Percentiles rank a stretch among this genome's conserved stretches.
Conservation (phyloP, 163 green algal genomes). For the Prototheca wickerhamii region DNA sequence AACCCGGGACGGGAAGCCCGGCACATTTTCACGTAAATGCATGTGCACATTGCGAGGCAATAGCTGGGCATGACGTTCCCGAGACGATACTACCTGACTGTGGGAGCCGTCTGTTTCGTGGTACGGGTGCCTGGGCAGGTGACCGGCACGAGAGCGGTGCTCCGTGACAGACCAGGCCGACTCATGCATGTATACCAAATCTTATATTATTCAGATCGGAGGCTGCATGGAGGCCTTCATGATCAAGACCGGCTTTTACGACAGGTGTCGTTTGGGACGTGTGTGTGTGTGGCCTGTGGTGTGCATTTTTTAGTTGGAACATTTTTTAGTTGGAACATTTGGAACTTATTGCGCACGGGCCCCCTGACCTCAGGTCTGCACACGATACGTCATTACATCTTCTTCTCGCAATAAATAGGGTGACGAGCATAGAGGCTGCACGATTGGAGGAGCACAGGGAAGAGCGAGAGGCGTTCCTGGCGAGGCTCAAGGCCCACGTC, state of each 20-base stretch:
- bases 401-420: constrained; percentile 20
- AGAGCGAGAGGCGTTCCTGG: constrained; percentile 40
- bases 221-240: constrained; percentile 89
- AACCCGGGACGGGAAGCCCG: neutral
- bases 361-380: too few species aligned
- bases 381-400: too few species aligned
- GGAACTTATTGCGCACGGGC: too few species aligned
- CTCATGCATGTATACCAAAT: neutral
- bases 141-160: neutral
- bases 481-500: constrained; percentile 11
- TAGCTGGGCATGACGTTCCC: constrained; percentile 18
- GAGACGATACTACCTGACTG: constrained; percentile 31
- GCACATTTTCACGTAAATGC: too few species aligned
- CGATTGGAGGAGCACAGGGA: constrained; percentile 46
- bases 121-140: constrained; percentile 12
- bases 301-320: too few species aligned
- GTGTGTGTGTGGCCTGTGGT: neutral
- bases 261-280: constrained; percentile 47
- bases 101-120: constrained; percentile 31
- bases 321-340: too few species aligned
- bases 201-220: constrained; percentile 41
- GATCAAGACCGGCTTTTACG: constrained; percentile 91
- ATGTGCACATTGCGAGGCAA: neutral
- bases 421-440: constrained; percentile 63
- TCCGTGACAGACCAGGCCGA: neutral